Evolutionary conservation across 257 asterid genomes (phyloP), one percentile per base, ranked within the genome.

Genomic region (Solanum rostratum): DNA sequence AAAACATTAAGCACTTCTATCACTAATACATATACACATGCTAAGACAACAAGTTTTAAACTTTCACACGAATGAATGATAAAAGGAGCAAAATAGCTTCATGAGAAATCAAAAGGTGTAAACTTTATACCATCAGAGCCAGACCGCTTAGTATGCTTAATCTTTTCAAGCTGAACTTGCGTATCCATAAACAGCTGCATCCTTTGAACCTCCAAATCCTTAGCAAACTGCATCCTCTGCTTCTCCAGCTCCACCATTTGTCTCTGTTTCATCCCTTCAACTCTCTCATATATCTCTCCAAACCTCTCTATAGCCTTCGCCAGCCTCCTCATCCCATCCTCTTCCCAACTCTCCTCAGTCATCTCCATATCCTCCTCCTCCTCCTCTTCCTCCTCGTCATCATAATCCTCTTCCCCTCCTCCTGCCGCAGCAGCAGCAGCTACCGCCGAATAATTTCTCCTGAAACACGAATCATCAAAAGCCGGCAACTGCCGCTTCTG

Each of bases 121-220:
- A 43, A 43, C 11, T n/a, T 37, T 57, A 80, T 92, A 95, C 98
- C 98, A 85, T 91, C 94, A 11, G 91, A 90, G 68, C 92, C 92
- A 18, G 93, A 86, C 37, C 91, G 90, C 70, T 87, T 93, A 37
- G 91, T 84, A 81, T 86, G 92, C 87, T 92, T 92, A 62, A 92
- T 85, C 87, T 90, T 93, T 89, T 92, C 91, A 3, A 94, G 88
- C 89, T 92, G 93, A 63, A 93, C 89, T 79, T 90, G 94, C 10
- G 95, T 92, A 84, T 93, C 99, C 95, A 91, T 91, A 84, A 92
- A 91, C 89, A 92, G 84, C 50, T 91, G 88, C 97, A 92, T 94
- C 90, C 97, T 94, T 90, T 94, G 97, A 74, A 94, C 96, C 90
- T 95, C 99, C 91, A 94, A 91, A 87, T 94, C 98, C 85, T 92